Base-by-base conservation (phyloP, 2,329 filamentous ascomycete species). In the Stylonectria norvegica region DNA sequence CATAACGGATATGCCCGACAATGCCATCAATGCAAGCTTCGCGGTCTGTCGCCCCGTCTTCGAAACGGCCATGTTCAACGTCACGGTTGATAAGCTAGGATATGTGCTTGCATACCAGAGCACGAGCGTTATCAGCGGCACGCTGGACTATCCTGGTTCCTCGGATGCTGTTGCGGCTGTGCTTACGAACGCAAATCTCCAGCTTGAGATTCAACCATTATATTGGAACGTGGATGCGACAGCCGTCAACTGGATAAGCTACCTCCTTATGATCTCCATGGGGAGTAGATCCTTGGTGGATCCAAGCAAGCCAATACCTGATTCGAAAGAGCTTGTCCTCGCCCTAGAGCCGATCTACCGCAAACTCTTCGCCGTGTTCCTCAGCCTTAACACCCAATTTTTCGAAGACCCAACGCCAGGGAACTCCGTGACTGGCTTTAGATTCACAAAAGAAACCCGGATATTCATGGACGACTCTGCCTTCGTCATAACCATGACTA, bases 201-300 rank as follows among this genome's bases (percentile, higher is more conserved):
- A 39, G 3, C 29, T 57, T n/a, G 15, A 42, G 2, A 3, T 12
- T 1, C 3, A 3, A 1, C 2, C 10, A 1, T 3, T 11, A 1
- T 10, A n/a, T 2, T 77, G 69, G 68, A 77, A 78, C 47, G 76
- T 73, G 39, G 66, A 75, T 30, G 67, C 60, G 0, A 53, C 65
- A 2, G 57, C 72, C 0, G 51, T 49, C 0, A 70, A 74, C 28
- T 76, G 68, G 59, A 54, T 72, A 20, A 74, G 70, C 34, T 69
- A 76, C 20, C 62, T 79, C n/a, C 46, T 75, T 0, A 52, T 53
- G 1, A 28, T 60, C 1, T 17, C 37, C 0, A 50, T 34, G 0
- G 65, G 68, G 3, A 54, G 47, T 3, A 58, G 56, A 1, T 34
- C 47, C 0, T 14, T 71, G 0, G 20, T 78, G 0, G 65, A 67